Evolutionary conservation across 306 rosid species (phyloP), one percentile per base, ranked within the genome.

Genomic region (Vigna mungo): DNA sequence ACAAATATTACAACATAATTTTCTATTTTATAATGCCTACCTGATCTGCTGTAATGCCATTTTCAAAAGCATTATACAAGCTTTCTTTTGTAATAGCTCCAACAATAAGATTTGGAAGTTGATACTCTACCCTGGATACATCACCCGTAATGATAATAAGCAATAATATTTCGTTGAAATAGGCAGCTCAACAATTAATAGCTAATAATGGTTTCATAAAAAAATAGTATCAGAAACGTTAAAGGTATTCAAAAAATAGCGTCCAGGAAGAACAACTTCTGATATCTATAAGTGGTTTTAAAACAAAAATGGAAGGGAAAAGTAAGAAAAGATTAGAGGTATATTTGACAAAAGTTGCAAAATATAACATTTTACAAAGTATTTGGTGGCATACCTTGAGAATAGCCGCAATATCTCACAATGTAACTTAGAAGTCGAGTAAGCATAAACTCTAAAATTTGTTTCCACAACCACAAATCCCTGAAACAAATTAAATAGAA

Each of bases 61-160:
- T 92, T 60, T 95, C 92, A 81, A 92, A 95, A 86, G 99, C 99
- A 59, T 82, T 84, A 83, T 92, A 92, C 87, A 91, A 80, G 89
- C 97, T 95, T 87, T 95, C 99, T 84, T 95, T 91, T 72, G 97
- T 92, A 68, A 95, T 95, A 72, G 97, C 97, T 74, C 88, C 97
- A 79, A 95, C 99, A 48, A 92, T 95, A 78, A 95, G 97, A 81
- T 95, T 95, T 76, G 99, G 99, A 86, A 95, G 97, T 71, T 89
- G 96, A 88, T 95, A 95, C 82, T 95, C 99, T 37, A 95, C 78
- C 89, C 99, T 92, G 94, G 79, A 84, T 71, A 74, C 59, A 78
- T 78, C 48, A 76, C 25, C 7, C 15, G n/a, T 55, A 74, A 43
- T 12, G 37, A 73, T 47, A 73, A 36, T 73, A 77, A 74, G 67